Percentiles rank a stretch among this genome's conserved stretches.
These are phyloP conservation scores for Acer campestre DNA, from an alignment of 345 rosid genomes.

Conservation along the genomic window DNA sequence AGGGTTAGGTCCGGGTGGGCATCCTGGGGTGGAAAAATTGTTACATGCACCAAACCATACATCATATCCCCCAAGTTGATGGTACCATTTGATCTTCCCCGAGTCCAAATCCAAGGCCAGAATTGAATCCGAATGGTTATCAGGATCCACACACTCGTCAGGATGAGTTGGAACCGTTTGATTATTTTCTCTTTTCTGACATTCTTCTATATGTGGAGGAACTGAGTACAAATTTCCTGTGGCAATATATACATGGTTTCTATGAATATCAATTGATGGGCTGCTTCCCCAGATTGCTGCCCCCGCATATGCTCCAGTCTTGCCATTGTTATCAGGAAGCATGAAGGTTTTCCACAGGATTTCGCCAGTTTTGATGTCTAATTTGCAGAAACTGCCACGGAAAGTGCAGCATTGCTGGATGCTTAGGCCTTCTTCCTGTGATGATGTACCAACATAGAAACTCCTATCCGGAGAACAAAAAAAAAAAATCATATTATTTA, in stretches of 20 bases:
- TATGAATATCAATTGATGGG: conserved; percentile 27
- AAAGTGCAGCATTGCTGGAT: conserved; percentile 19
- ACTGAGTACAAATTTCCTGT: conserved; percentile 43
- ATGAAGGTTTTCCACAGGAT: conserved; percentile 35
- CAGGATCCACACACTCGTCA: conserved; percentile 32
- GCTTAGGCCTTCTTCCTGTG: background rate
- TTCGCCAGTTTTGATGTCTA: conserved; percentile 20
- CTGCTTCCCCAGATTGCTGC: conserved; percentile 42
- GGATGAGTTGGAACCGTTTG: conserved; percentile 29
- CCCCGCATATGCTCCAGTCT: conserved; percentile 27
- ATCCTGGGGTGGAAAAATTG: conserved; percentile 21
- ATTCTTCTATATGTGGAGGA: conserved; percentile 23
- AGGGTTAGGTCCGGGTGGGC: conserved; percentile 33
- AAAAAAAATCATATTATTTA: no score
- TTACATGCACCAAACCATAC: conserved; percentile 36
- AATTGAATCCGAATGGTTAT: conserved; percentile 31
- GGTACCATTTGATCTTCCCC: conserved; percentile 32
- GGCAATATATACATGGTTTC: conserved; percentile 39
- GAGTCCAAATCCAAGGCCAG: conserved; percentile 32
- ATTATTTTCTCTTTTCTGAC: conserved; percentile 35
- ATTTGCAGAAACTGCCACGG: conserved; percentile 26
- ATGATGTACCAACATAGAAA: background rate
- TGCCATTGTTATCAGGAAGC: conserved; percentile 30
- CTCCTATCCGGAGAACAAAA: background rate
- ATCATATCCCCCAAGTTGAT: conserved; percentile 37